A percentile compares a stretch with the other conserved stretches of the same genome.
phyloP scores from a whole-genome alignment of 805 yeast species.

The Candida vaughaniae region DNA sequence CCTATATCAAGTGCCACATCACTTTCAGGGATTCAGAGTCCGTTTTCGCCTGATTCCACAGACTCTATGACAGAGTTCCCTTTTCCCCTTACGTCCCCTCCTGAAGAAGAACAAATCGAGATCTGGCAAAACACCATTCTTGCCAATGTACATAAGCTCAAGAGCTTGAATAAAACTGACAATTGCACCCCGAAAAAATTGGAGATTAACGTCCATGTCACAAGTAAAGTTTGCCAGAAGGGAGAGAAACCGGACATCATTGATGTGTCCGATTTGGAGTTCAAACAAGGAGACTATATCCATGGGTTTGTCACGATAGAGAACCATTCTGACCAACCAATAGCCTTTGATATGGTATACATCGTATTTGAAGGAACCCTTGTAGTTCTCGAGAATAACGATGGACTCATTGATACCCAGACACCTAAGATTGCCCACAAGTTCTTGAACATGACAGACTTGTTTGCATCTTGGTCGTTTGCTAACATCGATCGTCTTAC shows the following conservation, averaged over 20 bases:
- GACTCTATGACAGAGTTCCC: conserved; percentile 15
- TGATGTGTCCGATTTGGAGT: conserved; percentile 33
- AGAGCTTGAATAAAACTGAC: conserved; percentile 29
- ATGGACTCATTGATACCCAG: conserved; percentile 22
- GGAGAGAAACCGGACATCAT: conserved; percentile 36
- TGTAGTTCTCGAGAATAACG: conserved; percentile 24
- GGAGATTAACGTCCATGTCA: conserved; percentile 33
- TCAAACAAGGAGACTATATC: conserved; percentile 40
- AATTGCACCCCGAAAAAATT: conserved; percentile 29
- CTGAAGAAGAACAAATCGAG: conserved; percentile 12
- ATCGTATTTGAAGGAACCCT: conserved; percentile 42
- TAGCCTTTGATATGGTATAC: conserved; percentile 44
- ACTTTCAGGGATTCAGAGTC: conserved; percentile 15
- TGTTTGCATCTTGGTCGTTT: conserved; percentile 45
- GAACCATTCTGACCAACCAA: conserved; percentile 29
- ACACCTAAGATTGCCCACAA: conserved; percentile 31
- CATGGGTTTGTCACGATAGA: conserved; percentile 43
- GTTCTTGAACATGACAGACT: conserved; percentile 43
- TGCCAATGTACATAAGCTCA: conserved; percentile 41
- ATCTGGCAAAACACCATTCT: conserved; percentile 42
- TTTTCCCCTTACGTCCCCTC: conserved; percentile 13
- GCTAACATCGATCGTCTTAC: conserved; percentile 41
- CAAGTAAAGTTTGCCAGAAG: conserved; percentile 39
- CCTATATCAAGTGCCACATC: conserved; percentile 19
- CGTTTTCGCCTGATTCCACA: conserved; percentile 11